These are phyloP conservation scores for Tuber umbilicatum DNA, from an alignment of 495 filamentous ascomycete species.

Conservation along the genomic window DNA sequence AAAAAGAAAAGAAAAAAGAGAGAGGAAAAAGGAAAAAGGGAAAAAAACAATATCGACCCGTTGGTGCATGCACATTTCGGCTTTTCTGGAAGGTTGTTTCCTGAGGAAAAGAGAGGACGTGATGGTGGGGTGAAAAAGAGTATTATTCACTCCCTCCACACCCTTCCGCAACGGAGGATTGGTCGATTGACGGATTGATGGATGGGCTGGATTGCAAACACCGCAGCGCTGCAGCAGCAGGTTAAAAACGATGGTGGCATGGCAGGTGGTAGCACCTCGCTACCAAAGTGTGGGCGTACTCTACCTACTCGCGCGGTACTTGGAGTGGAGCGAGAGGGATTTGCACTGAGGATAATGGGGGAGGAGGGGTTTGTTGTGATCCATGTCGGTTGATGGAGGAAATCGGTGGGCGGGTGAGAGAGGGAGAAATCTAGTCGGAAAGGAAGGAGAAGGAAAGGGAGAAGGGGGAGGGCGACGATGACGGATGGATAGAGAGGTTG, in stretches of 20 bases:
- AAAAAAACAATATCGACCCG: conserved; percentile 25
- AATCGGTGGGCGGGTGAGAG: background rate
- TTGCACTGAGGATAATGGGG: conserved; percentile 11
- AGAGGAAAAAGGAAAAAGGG: too few relatives aligned
- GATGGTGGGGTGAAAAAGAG: background rate
- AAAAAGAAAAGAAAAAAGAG: too few relatives aligned
- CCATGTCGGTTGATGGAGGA: background rate
- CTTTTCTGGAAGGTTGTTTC: conserved; percentile 34
- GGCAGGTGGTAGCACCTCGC: conserved; percentile 26
- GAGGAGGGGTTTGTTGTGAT: background rate
- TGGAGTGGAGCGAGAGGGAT: conserved; percentile 27
- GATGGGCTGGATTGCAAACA: background rate
- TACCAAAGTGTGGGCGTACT: conserved; percentile 25
- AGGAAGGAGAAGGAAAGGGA: conserved; percentile 7
- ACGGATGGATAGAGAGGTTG: conserved; percentile 26
- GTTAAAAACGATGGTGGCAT: conserved; percentile 15
- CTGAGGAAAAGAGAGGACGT: background rate
- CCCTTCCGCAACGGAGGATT: background rate
- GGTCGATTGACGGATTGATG: background rate
- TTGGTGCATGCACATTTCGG: conserved; percentile 25
- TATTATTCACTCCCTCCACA: background rate
- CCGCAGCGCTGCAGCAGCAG: background rate
- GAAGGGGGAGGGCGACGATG: conserved; percentile 7
- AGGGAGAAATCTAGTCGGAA: background rate
- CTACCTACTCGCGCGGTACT: conserved; percentile 17